Evolutionary conservation across 2,329 filamentous ascomycete species (phyloP).

Genomic region (Aspergillus tanneri): DNA sequence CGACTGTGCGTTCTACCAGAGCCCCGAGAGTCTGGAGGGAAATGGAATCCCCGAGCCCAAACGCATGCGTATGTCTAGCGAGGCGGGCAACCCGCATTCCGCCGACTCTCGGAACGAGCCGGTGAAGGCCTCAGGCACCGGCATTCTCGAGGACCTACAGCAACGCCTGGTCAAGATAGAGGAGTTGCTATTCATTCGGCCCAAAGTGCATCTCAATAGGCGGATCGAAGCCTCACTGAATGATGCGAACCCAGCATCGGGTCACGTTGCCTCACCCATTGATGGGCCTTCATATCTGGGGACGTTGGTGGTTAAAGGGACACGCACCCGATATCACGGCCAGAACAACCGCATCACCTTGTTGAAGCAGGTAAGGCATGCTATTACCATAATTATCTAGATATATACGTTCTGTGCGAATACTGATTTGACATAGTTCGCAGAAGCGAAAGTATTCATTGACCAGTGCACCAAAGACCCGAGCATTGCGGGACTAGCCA

Average conservation of each 20-base stretch:
- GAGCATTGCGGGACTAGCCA: constrained; percentile 18
- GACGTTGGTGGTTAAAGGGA: constrained; percentile 24
- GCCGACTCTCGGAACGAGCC: not conserved
- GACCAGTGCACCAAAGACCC: constrained; percentile 20
- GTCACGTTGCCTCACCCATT: too few species aligned
- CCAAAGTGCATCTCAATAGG: too few species aligned
- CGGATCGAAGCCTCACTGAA: not conserved
- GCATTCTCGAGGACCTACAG: constrained; percentile 25
- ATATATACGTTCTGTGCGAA: too few species aligned
- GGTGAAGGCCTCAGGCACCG: constrained; percentile 5
- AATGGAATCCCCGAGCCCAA: constrained; percentile 12
- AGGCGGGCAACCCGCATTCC: not conserved
- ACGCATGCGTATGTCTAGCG: constrained; percentile 2
- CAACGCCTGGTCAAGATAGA: constrained; percentile 21
- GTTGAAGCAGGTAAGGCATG: constrained; percentile 16
- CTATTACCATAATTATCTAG: not conserved
- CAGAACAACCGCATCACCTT: constrained; percentile 22
- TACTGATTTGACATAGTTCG: constrained; percentile 18
- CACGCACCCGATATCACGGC: constrained; percentile 24
- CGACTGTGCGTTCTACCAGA: too few species aligned
- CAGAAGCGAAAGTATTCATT: constrained; percentile 24
- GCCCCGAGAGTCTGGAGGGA: not conserved
- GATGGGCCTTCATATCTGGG: constrained; percentile 13
- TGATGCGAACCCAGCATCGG: constrained; percentile 4
- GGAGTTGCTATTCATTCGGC: constrained; percentile 13